Conservation (phyloP, 176 grass and related monocot species). For the Puccinellia tenuiflora region DNA sequence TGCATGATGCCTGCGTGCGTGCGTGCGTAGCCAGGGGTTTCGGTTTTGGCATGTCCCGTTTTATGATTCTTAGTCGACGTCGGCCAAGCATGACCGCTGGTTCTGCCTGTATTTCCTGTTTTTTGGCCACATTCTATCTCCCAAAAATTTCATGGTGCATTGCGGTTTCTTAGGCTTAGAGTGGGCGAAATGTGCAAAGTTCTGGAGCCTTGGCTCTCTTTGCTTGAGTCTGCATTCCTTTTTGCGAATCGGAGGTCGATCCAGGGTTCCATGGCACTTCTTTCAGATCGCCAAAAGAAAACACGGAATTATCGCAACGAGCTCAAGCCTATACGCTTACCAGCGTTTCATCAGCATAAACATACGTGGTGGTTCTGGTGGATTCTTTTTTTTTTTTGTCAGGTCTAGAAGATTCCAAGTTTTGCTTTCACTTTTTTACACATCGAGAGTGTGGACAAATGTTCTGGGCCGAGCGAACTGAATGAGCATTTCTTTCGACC, state of each 20-base stretch:
- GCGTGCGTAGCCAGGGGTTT: neutral
- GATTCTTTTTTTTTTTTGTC: too few species aligned
- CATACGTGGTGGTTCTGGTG: neutral
- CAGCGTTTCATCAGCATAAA: neutral
- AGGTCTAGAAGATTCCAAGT: neutral
- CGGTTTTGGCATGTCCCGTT: conserved; percentile 1
- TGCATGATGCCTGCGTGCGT: too few species aligned
- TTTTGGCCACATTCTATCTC: neutral
- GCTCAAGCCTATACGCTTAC: neutral
- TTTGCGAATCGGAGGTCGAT: neutral
- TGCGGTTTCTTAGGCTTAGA: neutral
- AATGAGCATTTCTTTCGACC: neutral
- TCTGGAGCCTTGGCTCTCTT: neutral
- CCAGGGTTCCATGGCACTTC: neutral
- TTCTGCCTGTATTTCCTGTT: neutral
- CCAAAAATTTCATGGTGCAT: neutral
- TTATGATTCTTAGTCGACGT: conserved; percentile 10
- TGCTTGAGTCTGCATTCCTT: neutral
- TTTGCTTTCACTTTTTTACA: neutral
- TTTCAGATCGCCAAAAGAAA: neutral
- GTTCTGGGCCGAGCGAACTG: neutral
- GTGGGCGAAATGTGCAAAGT: neutral
- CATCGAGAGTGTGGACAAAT: neutral
- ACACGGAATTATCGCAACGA: neutral
- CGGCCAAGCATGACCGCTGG: neutral